Conservation (phyloP, 2,329 filamentous ascomycete species). For the Aspergillus latus region DNA sequence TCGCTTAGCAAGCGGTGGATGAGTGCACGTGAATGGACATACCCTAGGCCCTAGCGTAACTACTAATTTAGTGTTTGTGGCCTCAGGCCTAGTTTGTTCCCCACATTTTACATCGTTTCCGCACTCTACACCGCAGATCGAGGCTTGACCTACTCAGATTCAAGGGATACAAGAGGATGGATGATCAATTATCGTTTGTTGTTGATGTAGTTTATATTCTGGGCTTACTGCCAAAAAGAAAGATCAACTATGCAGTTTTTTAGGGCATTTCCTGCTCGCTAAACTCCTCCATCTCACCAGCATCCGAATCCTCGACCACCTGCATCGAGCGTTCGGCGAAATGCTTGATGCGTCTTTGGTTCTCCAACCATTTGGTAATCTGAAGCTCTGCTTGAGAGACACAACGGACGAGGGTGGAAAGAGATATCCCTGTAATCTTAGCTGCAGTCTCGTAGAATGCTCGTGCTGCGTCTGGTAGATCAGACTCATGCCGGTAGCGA, state of each 20-base stretch:
- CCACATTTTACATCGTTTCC: slow-evolving; percentile 9
- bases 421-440: slow-evolving; percentile 49
- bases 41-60: slow-evolving; percentile 42
- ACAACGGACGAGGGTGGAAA: slow-evolving; percentile 52
- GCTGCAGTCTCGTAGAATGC: slow-evolving; percentile 55
- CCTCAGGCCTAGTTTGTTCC: slow-evolving; percentile 9
- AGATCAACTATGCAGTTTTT: neutral
- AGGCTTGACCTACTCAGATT: neutral
- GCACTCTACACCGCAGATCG: neutral
- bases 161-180: neutral
- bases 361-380: slow-evolving; percentile 42
- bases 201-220: too few species aligned
- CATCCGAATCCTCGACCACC: slow-evolving; percentile 14
- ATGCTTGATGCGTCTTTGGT: slow-evolving; percentile 34
- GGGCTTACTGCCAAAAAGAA: too few species aligned
- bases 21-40: slow-evolving; percentile 21
- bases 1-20: slow-evolving; percentile 46
- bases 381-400: slow-evolving; percentile 52
- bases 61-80: slow-evolving; percentile 7
- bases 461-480: slow-evolving; percentile 48
- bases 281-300: neutral
- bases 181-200: too few species aligned
- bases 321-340: slow-evolving; percentile 23
- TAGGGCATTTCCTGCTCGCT: neutral
- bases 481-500: slow-evolving; percentile 49